phyloP scores from a whole-genome alignment of 495 filamentous ascomycete species.

The Xylaria palmicola region DNA sequence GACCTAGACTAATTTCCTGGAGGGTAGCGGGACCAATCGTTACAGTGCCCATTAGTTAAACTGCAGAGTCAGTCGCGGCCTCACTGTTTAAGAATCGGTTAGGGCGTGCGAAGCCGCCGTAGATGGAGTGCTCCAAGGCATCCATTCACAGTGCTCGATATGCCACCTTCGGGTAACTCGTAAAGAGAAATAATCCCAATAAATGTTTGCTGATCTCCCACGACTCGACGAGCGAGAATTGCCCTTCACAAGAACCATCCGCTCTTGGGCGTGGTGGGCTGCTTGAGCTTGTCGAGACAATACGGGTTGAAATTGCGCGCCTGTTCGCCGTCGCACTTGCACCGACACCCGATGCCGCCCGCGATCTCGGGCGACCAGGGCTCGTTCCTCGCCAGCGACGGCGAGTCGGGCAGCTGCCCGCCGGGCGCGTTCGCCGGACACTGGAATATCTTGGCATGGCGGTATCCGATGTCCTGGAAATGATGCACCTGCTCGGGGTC shows the following conservation, averaged over 20 bases:
- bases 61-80: too few species aligned
- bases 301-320: constrained; percentile 20
- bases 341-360: constrained; percentile 32
- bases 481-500: constrained; percentile 43
- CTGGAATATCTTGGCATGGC: constrained; percentile 36
- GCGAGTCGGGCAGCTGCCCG: constrained; percentile 26
- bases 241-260: constrained; percentile 24
- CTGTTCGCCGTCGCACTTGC: constrained; percentile 26
- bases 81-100: too few species aligned
- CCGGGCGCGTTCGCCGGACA: constrained; percentile 31
- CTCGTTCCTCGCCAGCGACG: constrained; percentile 17
- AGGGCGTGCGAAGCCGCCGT: too few species aligned
- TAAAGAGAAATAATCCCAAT: too few species aligned
- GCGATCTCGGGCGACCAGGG: constrained; percentile 27
- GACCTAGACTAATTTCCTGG: too few species aligned
- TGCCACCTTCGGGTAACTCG: too few species aligned
- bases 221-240: neutral
- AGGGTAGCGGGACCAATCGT: too few species aligned
- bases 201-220: neutral
- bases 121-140: too few species aligned
- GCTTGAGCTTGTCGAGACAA: constrained; percentile 30
- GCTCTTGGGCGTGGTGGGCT: constrained; percentile 24
- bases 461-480: constrained; percentile 44
- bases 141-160: too few species aligned
- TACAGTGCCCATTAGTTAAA: too few species aligned